These are phyloP conservation scores for Leccinum boreale DNA, from an alignment of 768 basidiomycete species.

Conservation along the genomic window DNA sequence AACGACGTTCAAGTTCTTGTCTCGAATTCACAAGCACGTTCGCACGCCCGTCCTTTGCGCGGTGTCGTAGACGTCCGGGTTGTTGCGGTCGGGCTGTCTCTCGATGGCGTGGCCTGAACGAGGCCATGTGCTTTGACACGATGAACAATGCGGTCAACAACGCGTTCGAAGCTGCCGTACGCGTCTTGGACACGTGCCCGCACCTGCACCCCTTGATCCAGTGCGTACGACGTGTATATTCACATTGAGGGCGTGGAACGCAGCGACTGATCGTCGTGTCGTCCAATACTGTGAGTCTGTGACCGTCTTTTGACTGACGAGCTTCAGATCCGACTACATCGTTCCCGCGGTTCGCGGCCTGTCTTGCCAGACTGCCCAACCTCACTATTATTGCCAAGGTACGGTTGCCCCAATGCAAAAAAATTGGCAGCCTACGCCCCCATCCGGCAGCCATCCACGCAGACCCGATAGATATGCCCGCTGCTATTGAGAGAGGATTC, in stretches of 20 bases:
- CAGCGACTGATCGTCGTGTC: background rate
- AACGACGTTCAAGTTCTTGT: no score
- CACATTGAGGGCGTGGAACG: no score
- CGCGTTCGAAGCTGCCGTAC: background rate
- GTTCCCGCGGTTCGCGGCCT: conserved; percentile 4
- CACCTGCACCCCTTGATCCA: conserved; percentile 1
- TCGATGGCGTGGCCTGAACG: background rate
- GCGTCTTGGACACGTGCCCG: conserved; percentile 2
- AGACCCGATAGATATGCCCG: background rate
- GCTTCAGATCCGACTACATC: background rate
- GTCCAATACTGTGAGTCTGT: conserved; percentile 1
- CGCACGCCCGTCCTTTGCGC: no score
- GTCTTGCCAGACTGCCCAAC: conserved; percentile 1
- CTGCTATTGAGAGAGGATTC: conserved; percentile 8
- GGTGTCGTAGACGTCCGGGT: no score
- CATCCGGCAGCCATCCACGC: background rate
- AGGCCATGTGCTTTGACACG: background rate
- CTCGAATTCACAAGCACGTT: no score
- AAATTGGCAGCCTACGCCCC: background rate
- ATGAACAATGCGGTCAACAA: background rate
- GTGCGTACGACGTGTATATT: background rate
- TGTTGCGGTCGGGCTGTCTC: no score
- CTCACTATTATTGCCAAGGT: conserved; percentile 11
- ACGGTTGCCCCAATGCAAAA: background rate
- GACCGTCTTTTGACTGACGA: background rate